Conservation (phyloP, 1,284 basidiomycete species). For the Cryptococcus hybrid region DNA sequence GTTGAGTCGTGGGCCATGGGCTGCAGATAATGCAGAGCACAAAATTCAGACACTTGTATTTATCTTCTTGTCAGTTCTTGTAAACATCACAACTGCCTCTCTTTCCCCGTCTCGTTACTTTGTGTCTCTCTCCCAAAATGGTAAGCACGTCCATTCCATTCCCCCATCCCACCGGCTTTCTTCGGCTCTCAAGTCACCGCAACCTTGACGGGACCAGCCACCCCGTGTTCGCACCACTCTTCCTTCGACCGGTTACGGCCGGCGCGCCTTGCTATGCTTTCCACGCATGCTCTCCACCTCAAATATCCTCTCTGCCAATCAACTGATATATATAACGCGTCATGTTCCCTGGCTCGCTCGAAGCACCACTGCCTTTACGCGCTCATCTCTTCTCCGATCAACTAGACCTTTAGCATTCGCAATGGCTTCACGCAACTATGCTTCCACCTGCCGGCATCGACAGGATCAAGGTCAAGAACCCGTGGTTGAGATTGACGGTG, state of each 20-base stretch:
- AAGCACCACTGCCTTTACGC: background rate
- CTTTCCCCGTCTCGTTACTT: background rate
- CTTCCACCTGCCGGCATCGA: constrained; percentile 32
- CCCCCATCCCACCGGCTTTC: background rate
- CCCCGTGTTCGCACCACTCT: background rate
- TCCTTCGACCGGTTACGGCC: background rate
- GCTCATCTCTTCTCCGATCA: background rate
- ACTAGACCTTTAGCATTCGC: background rate
- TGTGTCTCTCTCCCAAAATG: background rate
- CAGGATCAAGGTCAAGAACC: constrained; percentile 73
- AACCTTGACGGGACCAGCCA: background rate
- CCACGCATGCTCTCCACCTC: background rate
- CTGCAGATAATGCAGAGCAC: no score
- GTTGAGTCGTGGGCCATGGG: no score
- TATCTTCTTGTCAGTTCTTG: background rate
- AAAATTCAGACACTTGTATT: background rate
- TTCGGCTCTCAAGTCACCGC: background rate
- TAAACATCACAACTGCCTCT: background rate
- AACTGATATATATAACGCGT: background rate
- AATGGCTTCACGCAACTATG: constrained; percentile 21
- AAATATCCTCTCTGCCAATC: background rate
- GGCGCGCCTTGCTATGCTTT: background rate
- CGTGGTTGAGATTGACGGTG: constrained; percentile 93
- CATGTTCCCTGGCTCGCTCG: background rate
- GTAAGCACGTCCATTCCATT: background rate